phyloP scores from a whole-genome alignment of 441 rosid species.

The Lepidium campestre region DNA sequence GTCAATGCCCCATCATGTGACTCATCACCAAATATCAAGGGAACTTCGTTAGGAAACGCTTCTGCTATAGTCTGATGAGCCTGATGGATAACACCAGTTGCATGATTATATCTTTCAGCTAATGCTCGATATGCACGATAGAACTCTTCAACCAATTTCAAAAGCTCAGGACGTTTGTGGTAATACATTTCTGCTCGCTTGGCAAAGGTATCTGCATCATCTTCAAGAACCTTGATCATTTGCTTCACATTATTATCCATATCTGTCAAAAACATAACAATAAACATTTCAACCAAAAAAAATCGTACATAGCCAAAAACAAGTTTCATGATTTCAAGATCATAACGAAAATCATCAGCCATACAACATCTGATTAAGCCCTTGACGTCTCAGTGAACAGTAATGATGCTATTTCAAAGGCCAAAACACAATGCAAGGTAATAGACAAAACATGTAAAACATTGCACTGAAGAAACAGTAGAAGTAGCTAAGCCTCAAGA shows the following conservation, averaged over 20 bases:
- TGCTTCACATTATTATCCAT: constrained; percentile 91
- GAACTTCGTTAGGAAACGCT: constrained; percentile 85
- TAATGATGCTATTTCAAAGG: neutral
- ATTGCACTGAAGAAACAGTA: neutral
- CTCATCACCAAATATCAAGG: constrained; percentile 60
- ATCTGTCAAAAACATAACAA: constrained; percentile 37
- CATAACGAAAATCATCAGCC: neutral
- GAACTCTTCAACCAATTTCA: constrained; percentile 96
- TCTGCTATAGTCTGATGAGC: constrained; percentile 88
- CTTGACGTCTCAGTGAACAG: neutral
- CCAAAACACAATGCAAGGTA: neutral
- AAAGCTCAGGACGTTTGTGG: constrained; percentile 90
- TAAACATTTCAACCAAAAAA: neutral
- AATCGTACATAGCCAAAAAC: neutral
- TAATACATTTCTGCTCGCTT: constrained; percentile 97
- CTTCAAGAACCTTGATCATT: constrained; percentile 96
- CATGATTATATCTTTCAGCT: constrained; percentile 97
- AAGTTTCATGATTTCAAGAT: neutral
- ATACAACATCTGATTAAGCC: neutral
- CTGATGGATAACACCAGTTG: constrained; percentile 81
- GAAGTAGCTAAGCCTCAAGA: neutral
- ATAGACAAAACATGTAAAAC: neutral
- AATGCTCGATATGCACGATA: constrained; percentile 94
- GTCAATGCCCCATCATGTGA: constrained; percentile 36
- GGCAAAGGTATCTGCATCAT: constrained; percentile 99